Conservation (phyloP, 2,329 filamentous ascomycete species). For the Scytalidium lignicola region DNA sequence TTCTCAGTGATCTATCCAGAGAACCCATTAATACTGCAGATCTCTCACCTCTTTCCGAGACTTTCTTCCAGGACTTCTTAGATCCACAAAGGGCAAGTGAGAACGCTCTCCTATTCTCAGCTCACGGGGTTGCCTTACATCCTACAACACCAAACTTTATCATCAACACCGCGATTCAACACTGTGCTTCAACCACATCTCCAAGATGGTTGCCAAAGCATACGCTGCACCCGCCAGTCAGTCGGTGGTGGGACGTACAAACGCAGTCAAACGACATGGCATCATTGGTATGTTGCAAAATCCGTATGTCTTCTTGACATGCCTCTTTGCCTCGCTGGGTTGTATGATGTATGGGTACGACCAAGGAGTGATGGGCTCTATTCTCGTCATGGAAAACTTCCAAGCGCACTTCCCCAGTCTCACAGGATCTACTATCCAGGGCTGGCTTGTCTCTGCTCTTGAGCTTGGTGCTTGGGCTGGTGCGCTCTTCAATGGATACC, state of each 20-base stretch:
- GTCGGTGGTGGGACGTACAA: slow-evolving; percentile 33
- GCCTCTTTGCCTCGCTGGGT: slow-evolving; percentile 25
- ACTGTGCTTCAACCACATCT: too few relatives aligned
- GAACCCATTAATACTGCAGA: too few relatives aligned
- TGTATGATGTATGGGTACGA: slow-evolving; percentile 30
- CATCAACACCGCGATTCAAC: too few relatives aligned
- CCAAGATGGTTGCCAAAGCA: background rate
- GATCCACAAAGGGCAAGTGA: too few relatives aligned
- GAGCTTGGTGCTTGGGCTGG: slow-evolving; percentile 31
- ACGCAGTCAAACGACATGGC: slow-evolving; percentile 33
- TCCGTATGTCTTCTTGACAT: slow-evolving; percentile 35
- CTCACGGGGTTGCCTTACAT: too few relatives aligned
- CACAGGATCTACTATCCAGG: slow-evolving; percentile 26
- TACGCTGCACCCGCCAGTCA: slow-evolving; percentile 26
- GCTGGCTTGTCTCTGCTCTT: slow-evolving; percentile 29
- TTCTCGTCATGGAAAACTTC: slow-evolving; percentile 33
- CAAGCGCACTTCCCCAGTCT: slow-evolving; percentile 29
- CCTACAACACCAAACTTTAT: too few relatives aligned
- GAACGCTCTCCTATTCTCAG: too few relatives aligned
- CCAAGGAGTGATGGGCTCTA: slow-evolving; percentile 30
- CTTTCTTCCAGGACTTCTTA: too few relatives aligned
- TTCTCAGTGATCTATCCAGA: too few relatives aligned
- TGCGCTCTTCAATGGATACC: slow-evolving; percentile 26
- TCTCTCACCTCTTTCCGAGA: too few relatives aligned
- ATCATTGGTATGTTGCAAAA: slow-evolving; percentile 34